Base-by-base conservation (phyloP, 805 yeast genomes). In the Zygosaccharomyces gambellarensis region DNA sequence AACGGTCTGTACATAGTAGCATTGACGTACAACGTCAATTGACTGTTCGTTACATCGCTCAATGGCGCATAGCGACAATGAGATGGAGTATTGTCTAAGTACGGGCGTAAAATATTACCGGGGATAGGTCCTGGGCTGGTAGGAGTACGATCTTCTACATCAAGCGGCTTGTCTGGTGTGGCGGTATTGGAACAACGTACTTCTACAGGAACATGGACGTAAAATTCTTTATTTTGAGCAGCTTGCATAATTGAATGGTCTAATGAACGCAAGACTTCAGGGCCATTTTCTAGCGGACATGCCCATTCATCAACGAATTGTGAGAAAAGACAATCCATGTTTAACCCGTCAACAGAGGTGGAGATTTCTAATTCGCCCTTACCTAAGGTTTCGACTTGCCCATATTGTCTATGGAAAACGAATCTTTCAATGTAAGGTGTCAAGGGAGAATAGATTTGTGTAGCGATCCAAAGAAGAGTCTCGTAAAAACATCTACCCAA, bases 1-100 rank as follows among this genome's bases (percentile, higher is more conserved):
- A 92, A 92, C n/a, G 99, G 99, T 68, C 97, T 78, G 68, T 90
- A 92, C 82, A 92, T 87, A 1, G 98, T 92, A 6, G 97, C 97
- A 64, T 92, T 94, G 60, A 92, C 77, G 70, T 86, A 90, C 51
- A 92, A 65, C 0, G 97, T 87, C 58, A 92, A 75, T 67, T 88
- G 95, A 43, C 83, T 80, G 63, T 87, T 87, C 3, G 80, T 76
- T 0, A 73, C 73, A 28, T 68, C 71, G 1, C 68, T 58, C 22
- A 65, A 47, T 30, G 81, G 80, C 14, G 75, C 79, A 64, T 82
- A 81, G 29, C 77, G 76, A 50, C 84, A 71, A 28, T 54, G 49
- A 48, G 71, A 68, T 8, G 97, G 96, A 0, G 97, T 83, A 56
- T 79, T 80, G 61, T 92, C 98, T 57, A 92, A 70, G 55, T 74